A percentile compares a stretch with the other conserved stretches of the same genome.
These are phyloP conservation scores for Phoma sp. DNA, from an alignment of 2,329 filamentous ascomycete species.

Conservation along the genomic window DNA sequence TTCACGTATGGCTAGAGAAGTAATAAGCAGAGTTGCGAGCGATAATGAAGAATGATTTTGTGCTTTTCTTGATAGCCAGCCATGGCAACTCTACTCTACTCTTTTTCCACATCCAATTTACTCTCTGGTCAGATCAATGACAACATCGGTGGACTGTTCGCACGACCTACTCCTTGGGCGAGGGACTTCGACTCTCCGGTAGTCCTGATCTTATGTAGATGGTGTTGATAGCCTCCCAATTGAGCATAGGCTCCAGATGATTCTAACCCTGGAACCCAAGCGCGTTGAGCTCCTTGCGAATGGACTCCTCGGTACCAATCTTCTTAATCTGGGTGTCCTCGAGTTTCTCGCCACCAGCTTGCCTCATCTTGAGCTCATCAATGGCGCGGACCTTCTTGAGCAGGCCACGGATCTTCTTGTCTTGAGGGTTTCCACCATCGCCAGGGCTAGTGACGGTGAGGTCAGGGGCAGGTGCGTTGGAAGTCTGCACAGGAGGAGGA, in stretches of 20 bases:
- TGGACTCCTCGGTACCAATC: constrained; percentile 85
- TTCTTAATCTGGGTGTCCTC: constrained; percentile 99
- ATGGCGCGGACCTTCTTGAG: constrained; percentile 98
- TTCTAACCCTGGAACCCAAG: constrained; percentile 56
- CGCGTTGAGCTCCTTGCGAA: constrained; percentile 80
- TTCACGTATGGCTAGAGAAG: neutral
- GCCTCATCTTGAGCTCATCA: constrained; percentile 96
- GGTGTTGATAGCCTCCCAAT: neutral
- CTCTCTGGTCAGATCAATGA: neutral
- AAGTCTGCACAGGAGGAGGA: constrained; percentile 41
- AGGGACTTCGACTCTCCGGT: neutral
- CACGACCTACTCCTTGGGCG: neutral
- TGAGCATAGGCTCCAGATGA: constrained; percentile 10
- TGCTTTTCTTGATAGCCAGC: constrained; percentile 9
- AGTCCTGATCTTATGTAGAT: constrained; percentile 1
- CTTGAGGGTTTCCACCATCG: constrained; percentile 71
- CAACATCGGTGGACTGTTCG: neutral
- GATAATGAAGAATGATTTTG: constrained; percentile 18
- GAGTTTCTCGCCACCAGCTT: constrained; percentile 92
- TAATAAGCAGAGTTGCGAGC: neutral
- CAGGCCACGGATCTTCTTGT: constrained; percentile 92
- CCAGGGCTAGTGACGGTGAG: constrained; percentile 63
- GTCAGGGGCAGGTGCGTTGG: constrained; percentile 52
- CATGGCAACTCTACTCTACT: constrained; percentile 4
- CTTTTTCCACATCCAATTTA: constrained; percentile 5